phyloP scores from a whole-genome alignment of 2,329 filamentous ascomycete genomes.

The Alternaria tenuissima region DNA sequence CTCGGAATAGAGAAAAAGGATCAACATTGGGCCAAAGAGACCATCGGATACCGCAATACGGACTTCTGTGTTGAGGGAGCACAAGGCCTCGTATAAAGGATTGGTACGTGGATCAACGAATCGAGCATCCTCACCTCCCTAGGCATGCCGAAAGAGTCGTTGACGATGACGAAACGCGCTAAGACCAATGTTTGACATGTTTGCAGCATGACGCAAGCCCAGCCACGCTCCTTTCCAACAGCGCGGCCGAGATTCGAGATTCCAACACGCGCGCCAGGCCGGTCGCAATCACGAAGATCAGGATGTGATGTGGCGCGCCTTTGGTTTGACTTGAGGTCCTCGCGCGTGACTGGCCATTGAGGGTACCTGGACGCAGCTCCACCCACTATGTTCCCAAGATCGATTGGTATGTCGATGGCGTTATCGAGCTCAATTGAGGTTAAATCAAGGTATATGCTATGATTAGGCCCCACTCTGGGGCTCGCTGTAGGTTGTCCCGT shows the following conservation, averaged over 20 bases:
- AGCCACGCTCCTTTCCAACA: conserved; percentile 1
- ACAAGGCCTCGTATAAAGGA: not conserved
- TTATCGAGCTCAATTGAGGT: conserved; percentile 5
- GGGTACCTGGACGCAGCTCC: not conserved
- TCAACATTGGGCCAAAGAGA: too few species aligned
- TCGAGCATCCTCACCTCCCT: too few species aligned
- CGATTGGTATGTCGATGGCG: not conserved
- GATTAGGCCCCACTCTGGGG: conserved; percentile 24
- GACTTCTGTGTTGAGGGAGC: too few species aligned
- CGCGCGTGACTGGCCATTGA: not conserved
- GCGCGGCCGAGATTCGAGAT: conserved; percentile 4
- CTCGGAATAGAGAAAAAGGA: too few species aligned
- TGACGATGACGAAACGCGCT: not conserved
- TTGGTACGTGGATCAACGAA: not conserved
- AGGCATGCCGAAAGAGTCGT: not conserved
- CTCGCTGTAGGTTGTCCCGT: conserved; percentile 24
- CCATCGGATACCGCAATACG: too few species aligned
- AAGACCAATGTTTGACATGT: conserved; percentile 4
- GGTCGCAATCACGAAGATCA: not conserved
- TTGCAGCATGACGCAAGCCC: conserved; percentile 11
- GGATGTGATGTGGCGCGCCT: not conserved
- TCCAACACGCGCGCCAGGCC: not conserved
- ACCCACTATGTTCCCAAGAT: not conserved
- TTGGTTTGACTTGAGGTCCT: not conserved
- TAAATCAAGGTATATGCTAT: conserved; percentile 9